Evolutionary conservation across 148 eudicot species (phyloP).

Genomic region (Heliosperma pusillum): DNA sequence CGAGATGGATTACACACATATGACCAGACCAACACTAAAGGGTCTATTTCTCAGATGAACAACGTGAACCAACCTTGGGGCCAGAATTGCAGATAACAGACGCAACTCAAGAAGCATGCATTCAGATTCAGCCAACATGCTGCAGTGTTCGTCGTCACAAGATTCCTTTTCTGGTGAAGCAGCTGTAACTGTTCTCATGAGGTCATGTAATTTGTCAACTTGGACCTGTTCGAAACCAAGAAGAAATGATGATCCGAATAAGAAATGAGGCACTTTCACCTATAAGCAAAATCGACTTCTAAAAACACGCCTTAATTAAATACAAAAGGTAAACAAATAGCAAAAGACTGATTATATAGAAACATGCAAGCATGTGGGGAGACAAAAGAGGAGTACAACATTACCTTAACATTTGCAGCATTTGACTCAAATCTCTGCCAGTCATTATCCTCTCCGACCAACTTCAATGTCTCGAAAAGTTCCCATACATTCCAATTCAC

Average conservation of each 20-base stretch:
- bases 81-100: slow-evolving; percentile 26
- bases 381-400: too few species aligned
- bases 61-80: slow-evolving; percentile 26
- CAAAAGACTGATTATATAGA: too few species aligned
- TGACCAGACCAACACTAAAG: background rate
- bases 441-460: slow-evolving; percentile 1
- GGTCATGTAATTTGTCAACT: slow-evolving; percentile 18
- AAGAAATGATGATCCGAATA: background rate
- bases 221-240: slow-evolving; percentile 16
- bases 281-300: too few species aligned
- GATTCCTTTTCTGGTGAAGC: background rate
- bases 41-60: background rate
- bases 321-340: too few species aligned
- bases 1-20: too few species aligned
- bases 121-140: slow-evolving; percentile 21
- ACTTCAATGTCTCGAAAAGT: slow-evolving; percentile 23
- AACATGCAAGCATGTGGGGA: too few species aligned
- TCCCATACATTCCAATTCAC: slow-evolving; percentile 22
- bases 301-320: background rate
- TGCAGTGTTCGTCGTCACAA: slow-evolving; percentile 10
- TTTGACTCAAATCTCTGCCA: slow-evolving; percentile 20
- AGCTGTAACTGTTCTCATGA: slow-evolving; percentile 11
- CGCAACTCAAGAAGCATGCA: slow-evolving; percentile 29
- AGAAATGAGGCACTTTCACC: background rate
- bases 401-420: slow-evolving; percentile 30